Percentiles rank a stretch among this genome's conserved stretches.
These are phyloP conservation scores for Yarrowia sp. DNA, from an alignment of 805 yeast species.

Conservation along the genomic window DNA sequence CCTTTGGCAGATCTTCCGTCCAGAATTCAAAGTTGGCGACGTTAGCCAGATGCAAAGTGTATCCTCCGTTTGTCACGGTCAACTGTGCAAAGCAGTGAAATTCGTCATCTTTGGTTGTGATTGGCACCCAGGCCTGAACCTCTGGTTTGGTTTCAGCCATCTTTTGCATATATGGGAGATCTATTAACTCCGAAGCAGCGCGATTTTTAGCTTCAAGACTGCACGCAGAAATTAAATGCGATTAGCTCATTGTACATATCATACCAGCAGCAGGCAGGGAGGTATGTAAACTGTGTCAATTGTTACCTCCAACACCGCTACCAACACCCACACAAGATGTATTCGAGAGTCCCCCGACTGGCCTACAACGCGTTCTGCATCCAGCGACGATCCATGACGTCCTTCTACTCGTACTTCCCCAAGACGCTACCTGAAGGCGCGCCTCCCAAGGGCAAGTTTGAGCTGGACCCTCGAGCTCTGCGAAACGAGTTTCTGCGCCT, in stretches of 20 bases:
- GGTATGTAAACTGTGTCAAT: conserved; percentile 11
- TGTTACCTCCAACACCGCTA: background rate
- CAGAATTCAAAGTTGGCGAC: conserved; percentile 10
- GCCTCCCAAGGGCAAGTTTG: conserved; percentile 68
- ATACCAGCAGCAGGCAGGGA: conserved; percentile 5
- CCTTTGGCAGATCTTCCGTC: conserved; percentile 6
- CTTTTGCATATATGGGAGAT: conserved; percentile 4
- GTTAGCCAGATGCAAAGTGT: conserved; percentile 8
- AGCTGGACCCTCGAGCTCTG: conserved; percentile 60
- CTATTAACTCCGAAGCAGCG: conserved; percentile 16
- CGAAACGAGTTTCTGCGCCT: conserved; percentile 76
- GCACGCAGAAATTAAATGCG: conserved; percentile 17
- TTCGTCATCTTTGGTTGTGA: background rate
- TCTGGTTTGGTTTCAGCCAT: background rate
- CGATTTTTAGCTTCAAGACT: conserved; percentile 19
- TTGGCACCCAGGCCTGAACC: conserved; percentile 22
- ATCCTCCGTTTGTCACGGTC: conserved; percentile 2
- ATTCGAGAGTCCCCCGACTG: conserved; percentile 3
- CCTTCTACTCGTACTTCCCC: conserved; percentile 74
- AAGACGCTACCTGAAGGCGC: conserved; percentile 70
- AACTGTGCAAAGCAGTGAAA: conserved; percentile 17
- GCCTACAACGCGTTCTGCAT: background rate
- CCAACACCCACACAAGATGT: conserved; percentile 11
- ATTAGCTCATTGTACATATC: conserved; percentile 30
- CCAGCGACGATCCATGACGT: conserved; percentile 36